phyloP scores from a whole-genome alignment of 2,329 filamentous ascomycete species.

The Reticulascus tulasneorum region DNA sequence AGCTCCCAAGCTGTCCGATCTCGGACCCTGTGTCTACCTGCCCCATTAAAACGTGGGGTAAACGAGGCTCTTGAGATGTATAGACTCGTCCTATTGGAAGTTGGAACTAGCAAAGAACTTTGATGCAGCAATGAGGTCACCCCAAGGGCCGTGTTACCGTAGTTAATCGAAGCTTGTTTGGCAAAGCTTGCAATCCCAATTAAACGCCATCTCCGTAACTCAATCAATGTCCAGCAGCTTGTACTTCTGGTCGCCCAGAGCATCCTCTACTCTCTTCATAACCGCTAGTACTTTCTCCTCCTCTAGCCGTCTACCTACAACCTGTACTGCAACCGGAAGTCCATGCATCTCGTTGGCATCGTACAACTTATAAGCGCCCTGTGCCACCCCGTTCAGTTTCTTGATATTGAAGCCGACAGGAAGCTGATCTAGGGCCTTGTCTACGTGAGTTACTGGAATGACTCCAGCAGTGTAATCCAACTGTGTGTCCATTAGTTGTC shows the following conservation, averaged over 20 bases:
- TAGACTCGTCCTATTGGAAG: too few relatives aligned
- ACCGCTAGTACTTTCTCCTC: conserved; percentile 83
- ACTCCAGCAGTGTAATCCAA: conserved; percentile 84
- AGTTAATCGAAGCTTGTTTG: too few relatives aligned
- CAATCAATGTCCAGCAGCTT: conserved; percentile 45
- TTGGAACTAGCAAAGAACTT: too few relatives aligned
- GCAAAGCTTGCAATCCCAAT: too few relatives aligned
- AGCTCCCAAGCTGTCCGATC: conserved; percentile 7
- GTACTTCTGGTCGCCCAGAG: conserved; percentile 58
- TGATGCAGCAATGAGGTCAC: too few relatives aligned
- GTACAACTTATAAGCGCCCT: conserved; percentile 82
- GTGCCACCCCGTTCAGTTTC: conserved; percentile 73
- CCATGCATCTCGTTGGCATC: conserved; percentile 80
- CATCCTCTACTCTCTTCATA: conserved; percentile 76
- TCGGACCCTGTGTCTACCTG: conserved; percentile 16
- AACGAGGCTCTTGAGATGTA: too few relatives aligned
- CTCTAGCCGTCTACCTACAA: conserved; percentile 74
- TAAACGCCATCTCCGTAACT: conserved; percentile 4
- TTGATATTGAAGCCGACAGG: conserved; percentile 56
- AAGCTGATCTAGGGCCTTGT: conserved; percentile 63
- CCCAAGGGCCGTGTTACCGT: too few relatives aligned
- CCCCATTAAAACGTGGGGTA: too few relatives aligned
- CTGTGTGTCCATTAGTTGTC: conserved; percentile 30
- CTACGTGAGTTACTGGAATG: conserved; percentile 80
- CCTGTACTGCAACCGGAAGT: conserved; percentile 79